Base-by-base conservation (phyloP, 2,329 filamentous ascomycete genomes). In the Drechslerella dactyloides region DNA sequence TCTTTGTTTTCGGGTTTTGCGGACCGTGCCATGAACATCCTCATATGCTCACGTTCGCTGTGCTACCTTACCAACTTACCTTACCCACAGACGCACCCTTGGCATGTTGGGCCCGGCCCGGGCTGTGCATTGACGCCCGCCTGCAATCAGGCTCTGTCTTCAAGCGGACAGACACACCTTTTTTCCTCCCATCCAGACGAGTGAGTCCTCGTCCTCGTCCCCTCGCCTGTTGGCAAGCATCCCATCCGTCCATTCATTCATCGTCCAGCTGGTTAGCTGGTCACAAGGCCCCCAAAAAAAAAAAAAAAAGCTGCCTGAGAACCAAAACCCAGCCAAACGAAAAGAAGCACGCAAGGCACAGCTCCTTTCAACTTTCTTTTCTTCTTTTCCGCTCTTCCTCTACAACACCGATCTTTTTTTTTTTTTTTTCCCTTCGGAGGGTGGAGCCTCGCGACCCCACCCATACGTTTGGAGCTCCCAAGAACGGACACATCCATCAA, bases 381-480 rank as follows among this genome's bases (percentile, higher is more conserved):
- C 27, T 33, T 33, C 27, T 33, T 33, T 33, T 33, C 8, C 27
- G 27, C 27, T 33, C 27, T 33, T 33, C 27, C 27, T 33, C 8
- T 33, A n/a, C n/a, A n/a, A n/a, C n/a, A n/a, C n/a, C n/a, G 13
- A 37, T 13, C 13, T 42, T 13, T 42, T 17, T 42, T 17, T 42
- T 42, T 42, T 42, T 42, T 42, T 17, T 13, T 42, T 2, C n/a
- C 13, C 19, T 50, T 54, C 17, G n/a, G 21, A 53, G 37, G 60
- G 60, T 55, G 51, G 60, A 55, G 51, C 24, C 56, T 15, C 54
- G 54, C 33, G 59, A 68, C 55, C 56, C 63, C 55, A 68, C 63
- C n/a, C 63, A 55, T 21, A 53, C 27, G 46, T 23, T 15, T 51
- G 46, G 23, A 42, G 37, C 37, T 42, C 37, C 37, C 37, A 42